Conservation (phyloP, 441 rosid species). For the Breynia disticha region DNA sequence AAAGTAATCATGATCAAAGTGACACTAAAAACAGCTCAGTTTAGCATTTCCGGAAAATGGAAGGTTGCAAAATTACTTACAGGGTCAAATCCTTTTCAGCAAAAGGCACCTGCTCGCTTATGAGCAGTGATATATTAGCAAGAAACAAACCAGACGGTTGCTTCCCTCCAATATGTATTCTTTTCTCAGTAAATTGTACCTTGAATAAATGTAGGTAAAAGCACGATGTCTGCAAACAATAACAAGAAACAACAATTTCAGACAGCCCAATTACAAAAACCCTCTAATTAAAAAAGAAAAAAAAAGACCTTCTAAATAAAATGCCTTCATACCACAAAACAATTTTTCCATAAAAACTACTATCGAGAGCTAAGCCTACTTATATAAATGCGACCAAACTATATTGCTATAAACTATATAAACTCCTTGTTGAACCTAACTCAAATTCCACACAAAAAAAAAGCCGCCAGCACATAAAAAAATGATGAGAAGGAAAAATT, state of each 20-base stretch:
- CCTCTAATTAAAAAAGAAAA: background rate
- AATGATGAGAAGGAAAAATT: too few species aligned
- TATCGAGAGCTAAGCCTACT: too few species aligned
- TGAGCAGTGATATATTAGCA: conserved; percentile 59
- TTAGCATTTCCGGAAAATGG: background rate
- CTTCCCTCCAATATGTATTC: conserved; percentile 62
- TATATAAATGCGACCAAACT: too few species aligned
- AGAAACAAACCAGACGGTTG: conserved; percentile 61
- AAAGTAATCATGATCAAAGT: conserved; percentile 9
- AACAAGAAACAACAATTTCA: background rate
- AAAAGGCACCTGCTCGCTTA: conserved; percentile 85
- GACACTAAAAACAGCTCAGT: background rate
- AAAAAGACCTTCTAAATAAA: too few species aligned
- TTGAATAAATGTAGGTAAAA: conserved; percentile 81
- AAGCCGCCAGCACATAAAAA: too few species aligned
- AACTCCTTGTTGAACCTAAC: too few species aligned
- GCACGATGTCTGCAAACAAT: conserved; percentile 67
- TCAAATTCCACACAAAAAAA: too few species aligned
- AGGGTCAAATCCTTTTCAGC: conserved; percentile 52
- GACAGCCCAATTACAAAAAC: background rate
- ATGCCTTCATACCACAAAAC: too few species aligned
- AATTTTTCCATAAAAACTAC: too few species aligned
- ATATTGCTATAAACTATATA: too few species aligned
- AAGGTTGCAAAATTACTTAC: conserved; percentile 40
- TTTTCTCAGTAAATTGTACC: conserved; percentile 67